phyloP scores from a whole-genome alignment of 768 basidiomycete species.

The Lactifluus piperatus region DNA sequence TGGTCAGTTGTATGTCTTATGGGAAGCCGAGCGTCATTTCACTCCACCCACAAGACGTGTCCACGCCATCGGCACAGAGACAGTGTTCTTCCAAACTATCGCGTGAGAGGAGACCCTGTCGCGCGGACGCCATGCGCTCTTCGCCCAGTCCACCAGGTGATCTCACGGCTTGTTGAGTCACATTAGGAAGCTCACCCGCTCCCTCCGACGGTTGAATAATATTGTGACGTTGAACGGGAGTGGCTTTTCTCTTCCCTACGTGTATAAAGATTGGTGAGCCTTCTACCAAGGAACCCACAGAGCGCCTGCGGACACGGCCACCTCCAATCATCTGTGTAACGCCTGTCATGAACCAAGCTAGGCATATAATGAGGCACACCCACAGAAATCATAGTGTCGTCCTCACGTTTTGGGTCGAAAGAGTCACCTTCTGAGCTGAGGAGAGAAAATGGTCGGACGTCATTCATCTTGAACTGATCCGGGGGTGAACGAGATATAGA shows the following conservation, averaged over 20 bases:
- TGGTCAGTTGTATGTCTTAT: not conserved
- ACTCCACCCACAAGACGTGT: conserved; percentile 39
- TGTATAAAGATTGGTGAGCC: conserved; percentile 55
- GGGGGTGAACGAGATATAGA: conserved; percentile 23
- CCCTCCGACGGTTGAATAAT: conserved; percentile 23
- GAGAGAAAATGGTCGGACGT: conserved; percentile 58
- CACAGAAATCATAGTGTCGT: conserved; percentile 79
- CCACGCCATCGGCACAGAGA: conserved; percentile 60
- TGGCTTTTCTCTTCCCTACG: conserved; percentile 50
- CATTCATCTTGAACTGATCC: conserved; percentile 35
- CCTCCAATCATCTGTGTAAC: conserved; percentile 64
- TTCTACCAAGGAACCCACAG: conserved; percentile 57
- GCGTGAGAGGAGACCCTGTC: conserved; percentile 50
- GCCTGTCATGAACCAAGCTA: conserved; percentile 1
- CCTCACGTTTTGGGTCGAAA: conserved; percentile 50
- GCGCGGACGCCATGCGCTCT: conserved; percentile 59
- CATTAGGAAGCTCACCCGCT: conserved; percentile 35
- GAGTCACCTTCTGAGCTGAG: conserved; percentile 37
- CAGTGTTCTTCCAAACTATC: conserved; percentile 61
- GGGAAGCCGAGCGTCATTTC: conserved; percentile 31
- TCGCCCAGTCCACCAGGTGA: conserved; percentile 55
- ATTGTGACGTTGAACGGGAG: conserved; percentile 19
- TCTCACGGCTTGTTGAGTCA: conserved; percentile 46
- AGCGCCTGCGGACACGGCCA: conserved; percentile 60
- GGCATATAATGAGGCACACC: conserved; percentile 22